These are phyloP conservation scores for Gossypium gossypioides DNA, from an alignment of 441 rosid species.

Conservation along the genomic window DNA sequence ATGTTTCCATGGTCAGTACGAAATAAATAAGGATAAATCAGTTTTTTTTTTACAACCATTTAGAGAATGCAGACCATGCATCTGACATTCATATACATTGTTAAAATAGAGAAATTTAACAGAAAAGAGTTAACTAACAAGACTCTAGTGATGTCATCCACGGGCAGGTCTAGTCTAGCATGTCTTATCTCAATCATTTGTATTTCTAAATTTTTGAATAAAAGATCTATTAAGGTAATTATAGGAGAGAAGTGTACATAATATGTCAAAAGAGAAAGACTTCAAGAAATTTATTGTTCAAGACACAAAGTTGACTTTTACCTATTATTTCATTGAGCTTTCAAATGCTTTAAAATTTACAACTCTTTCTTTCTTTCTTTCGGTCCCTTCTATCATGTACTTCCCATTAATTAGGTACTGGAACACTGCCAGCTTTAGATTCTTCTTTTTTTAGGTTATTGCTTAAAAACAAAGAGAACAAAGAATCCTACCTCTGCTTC, in stretches of 20 bases:
- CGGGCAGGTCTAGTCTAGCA: constrained; percentile 5
- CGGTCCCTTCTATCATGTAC: background rate
- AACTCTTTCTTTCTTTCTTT: background rate
- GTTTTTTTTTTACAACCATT: background rate
- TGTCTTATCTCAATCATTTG: background rate
- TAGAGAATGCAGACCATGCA: background rate
- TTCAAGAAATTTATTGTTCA: background rate
- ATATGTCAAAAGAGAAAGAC: background rate
- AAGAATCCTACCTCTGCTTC: constrained; percentile 50
- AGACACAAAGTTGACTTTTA: background rate
- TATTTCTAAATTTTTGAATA: background rate
- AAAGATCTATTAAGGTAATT: background rate
- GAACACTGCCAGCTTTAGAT: background rate
- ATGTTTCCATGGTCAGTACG: background rate
- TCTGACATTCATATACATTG: background rate
- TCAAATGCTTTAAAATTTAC: background rate
- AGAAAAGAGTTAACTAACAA: background rate
- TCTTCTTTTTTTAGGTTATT: background rate
- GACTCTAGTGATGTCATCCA: background rate
- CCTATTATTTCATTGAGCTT: background rate
- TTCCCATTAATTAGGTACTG: background rate
- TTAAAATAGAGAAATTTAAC: background rate
- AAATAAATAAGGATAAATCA: background rate
- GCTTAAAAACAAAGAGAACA: background rate
- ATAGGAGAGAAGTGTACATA: background rate